Evolutionary conservation across 208 protist species (phyloP).

Genomic region (Leishmania tropica): DNA sequence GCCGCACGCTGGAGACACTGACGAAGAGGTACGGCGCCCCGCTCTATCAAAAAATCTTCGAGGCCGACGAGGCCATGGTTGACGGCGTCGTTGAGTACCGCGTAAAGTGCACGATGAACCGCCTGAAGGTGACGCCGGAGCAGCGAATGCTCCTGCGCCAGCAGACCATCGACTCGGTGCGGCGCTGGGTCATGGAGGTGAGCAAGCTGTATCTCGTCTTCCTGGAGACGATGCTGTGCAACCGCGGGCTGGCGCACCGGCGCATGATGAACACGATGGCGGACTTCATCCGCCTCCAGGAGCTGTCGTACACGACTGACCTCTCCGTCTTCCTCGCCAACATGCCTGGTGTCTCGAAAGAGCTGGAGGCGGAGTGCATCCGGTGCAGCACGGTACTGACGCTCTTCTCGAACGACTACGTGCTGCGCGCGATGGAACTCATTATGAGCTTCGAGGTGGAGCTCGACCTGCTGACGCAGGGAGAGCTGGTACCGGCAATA

Average conservation of each 20-base stretch:
- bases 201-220: conserved; percentile 72
- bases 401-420: conserved; percentile 67
- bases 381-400: conserved; percentile 61
- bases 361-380: conserved; percentile 58
- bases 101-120: conserved; percentile 76
- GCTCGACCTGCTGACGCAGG: conserved; percentile 76
- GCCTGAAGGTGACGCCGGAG: conserved; percentile 58
- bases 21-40: conserved; percentile 67
- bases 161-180: conserved; percentile 68
- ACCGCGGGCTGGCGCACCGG: conserved; percentile 79
- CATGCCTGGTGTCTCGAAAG: conserved; percentile 40
- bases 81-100: conserved; percentile 82
- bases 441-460: conserved; percentile 74
- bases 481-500: conserved; percentile 70
- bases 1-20: conserved; percentile 61
- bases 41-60: conserved; percentile 75
- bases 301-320: conserved; percentile 74
- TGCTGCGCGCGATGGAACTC: conserved; percentile 74
- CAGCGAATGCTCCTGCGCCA: conserved; percentile 55
- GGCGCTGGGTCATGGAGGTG: conserved; percentile 64
- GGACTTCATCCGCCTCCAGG: conserved; percentile 63
- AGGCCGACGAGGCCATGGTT: conserved; percentile 63
- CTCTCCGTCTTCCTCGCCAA: conserved; percentile 69
- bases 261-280: conserved; percentile 74
- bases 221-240: conserved; percentile 88